These are phyloP conservation scores for Aspergillus asperescens DNA, from an alignment of 495 filamentous ascomycete genomes.

Conservation along the genomic window DNA sequence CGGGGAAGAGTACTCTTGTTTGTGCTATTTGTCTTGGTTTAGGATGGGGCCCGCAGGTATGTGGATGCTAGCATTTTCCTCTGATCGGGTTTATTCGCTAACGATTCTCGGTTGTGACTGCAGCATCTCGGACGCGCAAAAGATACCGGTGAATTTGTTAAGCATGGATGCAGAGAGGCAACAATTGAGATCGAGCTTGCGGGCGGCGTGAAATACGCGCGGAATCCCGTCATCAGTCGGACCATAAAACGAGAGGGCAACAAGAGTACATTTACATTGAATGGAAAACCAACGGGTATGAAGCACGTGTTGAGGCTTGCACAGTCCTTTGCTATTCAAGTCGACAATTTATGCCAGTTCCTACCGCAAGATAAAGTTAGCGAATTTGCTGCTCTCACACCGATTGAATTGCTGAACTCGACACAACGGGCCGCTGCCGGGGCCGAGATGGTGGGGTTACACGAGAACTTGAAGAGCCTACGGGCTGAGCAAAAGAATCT, in stretches of 20 bases:
- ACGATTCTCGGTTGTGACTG: constrained; percentile 5
- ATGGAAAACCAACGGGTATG: constrained; percentile 52
- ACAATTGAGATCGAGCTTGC: constrained; percentile 84
- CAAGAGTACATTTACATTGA: constrained; percentile 64
- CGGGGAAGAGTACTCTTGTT: constrained; percentile 94
- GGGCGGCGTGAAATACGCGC: constrained; percentile 39
- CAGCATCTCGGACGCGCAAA: constrained; percentile 82
- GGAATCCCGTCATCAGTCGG: constrained; percentile 69
- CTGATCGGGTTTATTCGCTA: not conserved
- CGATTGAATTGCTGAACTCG: constrained; percentile 76
- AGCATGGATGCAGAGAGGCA: constrained; percentile 74
- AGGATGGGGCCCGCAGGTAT: constrained; percentile 68
- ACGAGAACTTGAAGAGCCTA: constrained; percentile 64
- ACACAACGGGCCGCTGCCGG: constrained; percentile 85
- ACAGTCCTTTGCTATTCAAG: constrained; percentile 72
- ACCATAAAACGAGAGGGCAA: constrained; percentile 78
- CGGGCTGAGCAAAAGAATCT: constrained; percentile 63
- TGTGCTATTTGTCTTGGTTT: constrained; percentile 95
- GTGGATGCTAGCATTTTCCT: constrained; percentile 9
- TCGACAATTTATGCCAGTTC: constrained; percentile 98
- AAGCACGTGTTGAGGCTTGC: constrained; percentile 60
- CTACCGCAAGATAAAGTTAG: constrained; percentile 94
- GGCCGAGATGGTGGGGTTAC: constrained; percentile 72
- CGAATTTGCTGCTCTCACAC: constrained; percentile 81
- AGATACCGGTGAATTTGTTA: constrained; percentile 83